A percentile compares a stretch with the other conserved stretches of the same genome.
phyloP scores from a whole-genome alignment of 139 green algal species.

The Ettlia oleoabundans region DNA sequence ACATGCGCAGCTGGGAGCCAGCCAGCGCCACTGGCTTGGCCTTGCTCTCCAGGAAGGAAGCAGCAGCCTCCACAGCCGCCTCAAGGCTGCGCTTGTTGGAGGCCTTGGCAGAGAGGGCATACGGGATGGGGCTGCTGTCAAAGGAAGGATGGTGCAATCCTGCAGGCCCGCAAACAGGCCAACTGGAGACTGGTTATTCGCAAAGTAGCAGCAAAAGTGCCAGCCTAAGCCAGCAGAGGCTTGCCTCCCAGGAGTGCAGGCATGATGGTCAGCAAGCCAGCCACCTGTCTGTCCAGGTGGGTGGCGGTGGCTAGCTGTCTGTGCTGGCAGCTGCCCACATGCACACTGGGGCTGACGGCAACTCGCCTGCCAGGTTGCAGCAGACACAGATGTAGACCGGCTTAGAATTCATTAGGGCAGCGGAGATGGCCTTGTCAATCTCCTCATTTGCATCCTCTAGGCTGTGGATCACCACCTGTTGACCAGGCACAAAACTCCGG shows the following conservation, averaged over 20 bases:
- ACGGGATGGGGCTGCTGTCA: conserved; percentile 56
- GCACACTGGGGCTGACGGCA: no score
- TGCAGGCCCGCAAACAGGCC: not conserved
- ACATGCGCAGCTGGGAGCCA: conserved; percentile 51
- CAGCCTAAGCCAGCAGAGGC: no score
- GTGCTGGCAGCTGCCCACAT: not conserved
- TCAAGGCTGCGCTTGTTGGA: conserved; percentile 51
- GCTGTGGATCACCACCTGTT: conserved; percentile 38
- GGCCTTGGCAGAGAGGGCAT: conserved; percentile 25
- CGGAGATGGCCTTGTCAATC: conserved; percentile 73
- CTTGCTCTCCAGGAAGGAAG: conserved; percentile 58
- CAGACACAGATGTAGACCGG: conserved; percentile 80
- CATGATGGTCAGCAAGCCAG: no score
- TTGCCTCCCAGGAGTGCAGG: no score
- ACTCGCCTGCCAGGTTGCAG: conserved; percentile 59
- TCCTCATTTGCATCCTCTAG: conserved; percentile 69
- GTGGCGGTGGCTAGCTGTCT: not conserved
- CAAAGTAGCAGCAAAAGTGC: no score
- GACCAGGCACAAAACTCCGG: not conserved
- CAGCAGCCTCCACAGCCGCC: conserved; percentile 68
- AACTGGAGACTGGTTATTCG: no score
- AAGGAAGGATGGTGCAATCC: conserved; percentile 63
- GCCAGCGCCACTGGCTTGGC: conserved; percentile 72
- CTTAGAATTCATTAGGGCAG: conserved; percentile 60
- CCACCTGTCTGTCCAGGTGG: no score